Evolutionary conservation across 345 rosid species (phyloP), one percentile per base, ranked within the genome.

Genomic region (Orychophragmus violaceus): DNA sequence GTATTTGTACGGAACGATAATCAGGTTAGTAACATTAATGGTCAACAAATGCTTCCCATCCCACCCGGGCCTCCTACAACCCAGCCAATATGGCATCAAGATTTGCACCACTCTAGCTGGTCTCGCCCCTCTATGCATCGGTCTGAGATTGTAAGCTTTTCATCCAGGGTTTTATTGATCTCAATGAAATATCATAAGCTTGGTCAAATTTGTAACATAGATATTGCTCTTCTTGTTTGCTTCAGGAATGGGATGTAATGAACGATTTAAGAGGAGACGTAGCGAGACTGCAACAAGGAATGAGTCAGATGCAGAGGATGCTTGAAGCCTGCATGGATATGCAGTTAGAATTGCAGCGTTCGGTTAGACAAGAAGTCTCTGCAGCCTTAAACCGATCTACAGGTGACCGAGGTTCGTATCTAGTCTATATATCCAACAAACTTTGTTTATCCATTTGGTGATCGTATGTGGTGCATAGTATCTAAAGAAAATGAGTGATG

Each of bases 241-340:
- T 59, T 53, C 72, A 91, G 99, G 99, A 95, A 74, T 95, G 96
- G 97, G 99, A 95, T 75, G 85, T 87, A 83, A 68, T 91, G 62
- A 89, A 84, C 74, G 99, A 95, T 74, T 71, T 95, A 74, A 87
- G 94, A 78, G 83, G 96, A 60, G 99, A 95, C 58, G 87, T 95
- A 86, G 80, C 87, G 30, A 86, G 95, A 76, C 86, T 95, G 63
- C 99, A 95, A 72, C 99, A 95, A 76, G 96, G 95, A 18, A 91
- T 91, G 99, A 89, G 84, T 69, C 93, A 91, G 80, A 91, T 95
- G 99, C 99, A 95, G 83, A 87, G 96, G 75, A 91, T 87, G 95
- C 70, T 95, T 50, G 99, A 95, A 68, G 91, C 97, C 68, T 88
- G 97, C 82, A 91, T 95, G 97, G 96, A 95, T 77, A 95, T 95